phyloP scores from a whole-genome alignment of 768 basidiomycete genomes.

The Leucogyrophana mollusca region DNA sequence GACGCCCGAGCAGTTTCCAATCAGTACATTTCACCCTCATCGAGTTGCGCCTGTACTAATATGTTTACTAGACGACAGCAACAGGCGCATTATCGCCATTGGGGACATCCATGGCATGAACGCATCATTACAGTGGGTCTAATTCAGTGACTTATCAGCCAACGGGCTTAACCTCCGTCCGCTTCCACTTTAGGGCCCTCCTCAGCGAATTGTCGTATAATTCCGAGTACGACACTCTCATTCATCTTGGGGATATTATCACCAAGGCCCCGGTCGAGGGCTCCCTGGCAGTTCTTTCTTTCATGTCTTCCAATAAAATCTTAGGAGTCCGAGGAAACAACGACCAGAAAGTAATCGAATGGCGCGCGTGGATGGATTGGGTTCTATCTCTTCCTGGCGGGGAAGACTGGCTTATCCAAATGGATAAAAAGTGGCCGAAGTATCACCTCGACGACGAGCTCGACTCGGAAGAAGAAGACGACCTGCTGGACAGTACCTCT shows the following conservation, averaged over 20 bases:
- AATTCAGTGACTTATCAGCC: neutral
- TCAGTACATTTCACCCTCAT: conserved; percentile 38
- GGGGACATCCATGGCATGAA: conserved; percentile 91
- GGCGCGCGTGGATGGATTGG: conserved; percentile 88
- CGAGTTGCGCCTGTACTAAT: too few relatives aligned
- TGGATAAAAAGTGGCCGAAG: conserved; percentile 44
- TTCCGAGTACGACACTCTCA: conserved; percentile 58
- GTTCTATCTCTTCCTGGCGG: conserved; percentile 45
- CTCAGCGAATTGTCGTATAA: conserved; percentile 62
- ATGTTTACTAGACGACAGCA: conserved; percentile 54
- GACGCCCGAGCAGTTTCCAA: conserved; percentile 48
- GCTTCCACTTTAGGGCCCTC: conserved; percentile 47
- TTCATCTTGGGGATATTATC: conserved; percentile 84
- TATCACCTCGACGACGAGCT: conserved; percentile 22
- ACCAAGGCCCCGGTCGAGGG: conserved; percentile 62
- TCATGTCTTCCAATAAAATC: conserved; percentile 61
- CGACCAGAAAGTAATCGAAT: conserved; percentile 88
- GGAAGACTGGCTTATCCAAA: conserved; percentile 51
- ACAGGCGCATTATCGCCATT: conserved; percentile 66
- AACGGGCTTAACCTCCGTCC: conserved; percentile 5
- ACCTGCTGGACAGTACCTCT: conserved; percentile 34
- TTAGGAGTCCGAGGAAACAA: conserved; percentile 92
- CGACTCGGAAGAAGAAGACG: conserved; percentile 33
- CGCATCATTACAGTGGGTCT: conserved; percentile 59
- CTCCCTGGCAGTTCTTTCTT: conserved; percentile 63